phyloP scores from a whole-genome alignment of 371 early-diverging fungal genomes.

The Dichotomocladium elegans region DNA sequence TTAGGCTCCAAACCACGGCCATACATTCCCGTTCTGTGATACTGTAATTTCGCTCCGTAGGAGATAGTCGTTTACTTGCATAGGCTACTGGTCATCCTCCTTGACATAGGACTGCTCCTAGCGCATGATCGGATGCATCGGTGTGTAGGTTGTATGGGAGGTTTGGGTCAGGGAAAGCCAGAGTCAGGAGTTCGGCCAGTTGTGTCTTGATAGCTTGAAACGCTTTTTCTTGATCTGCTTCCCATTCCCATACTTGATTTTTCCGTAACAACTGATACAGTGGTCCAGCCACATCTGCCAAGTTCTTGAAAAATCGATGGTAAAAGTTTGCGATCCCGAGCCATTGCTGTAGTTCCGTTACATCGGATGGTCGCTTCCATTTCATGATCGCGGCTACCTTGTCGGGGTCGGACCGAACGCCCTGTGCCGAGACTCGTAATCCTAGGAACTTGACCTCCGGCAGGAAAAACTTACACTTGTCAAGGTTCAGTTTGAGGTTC shows the following conservation, averaged over 20 bases:
- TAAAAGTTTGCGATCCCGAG: too few relatives aligned
- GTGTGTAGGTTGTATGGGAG: slow-evolving; percentile 7
- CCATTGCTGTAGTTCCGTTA: neutral
- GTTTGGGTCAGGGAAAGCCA: too few relatives aligned
- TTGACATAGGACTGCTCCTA: slow-evolving; percentile 12
- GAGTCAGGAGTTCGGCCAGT: too few relatives aligned
- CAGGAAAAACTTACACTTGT: slow-evolving; percentile 46
- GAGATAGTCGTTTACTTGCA: too few relatives aligned
- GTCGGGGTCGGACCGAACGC: slow-evolving; percentile 19
- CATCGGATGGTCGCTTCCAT: slow-evolving; percentile 35
- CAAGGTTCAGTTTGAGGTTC: slow-evolving; percentile 19
- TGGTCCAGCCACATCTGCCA: too few relatives aligned
- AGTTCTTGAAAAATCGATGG: too few relatives aligned
- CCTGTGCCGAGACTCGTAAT: slow-evolving; percentile 23
- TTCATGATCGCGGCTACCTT: slow-evolving; percentile 22
- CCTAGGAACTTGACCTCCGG: slow-evolving; percentile 36
- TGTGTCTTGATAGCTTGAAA: slow-evolving; percentile 7
- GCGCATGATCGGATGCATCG: slow-evolving; percentile 5
- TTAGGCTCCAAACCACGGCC: neutral
- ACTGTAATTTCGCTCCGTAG: neutral
- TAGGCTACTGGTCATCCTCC: slow-evolving; percentile 9
- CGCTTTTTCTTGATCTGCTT: neutral
- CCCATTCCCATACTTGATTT: neutral
- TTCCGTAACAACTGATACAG: too few relatives aligned
- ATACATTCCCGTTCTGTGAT: neutral